Evolutionary conservation across 148 eudicot species (phyloP), one percentile per base, ranked within the genome.

Genomic region (Rheum nobile): DNA sequence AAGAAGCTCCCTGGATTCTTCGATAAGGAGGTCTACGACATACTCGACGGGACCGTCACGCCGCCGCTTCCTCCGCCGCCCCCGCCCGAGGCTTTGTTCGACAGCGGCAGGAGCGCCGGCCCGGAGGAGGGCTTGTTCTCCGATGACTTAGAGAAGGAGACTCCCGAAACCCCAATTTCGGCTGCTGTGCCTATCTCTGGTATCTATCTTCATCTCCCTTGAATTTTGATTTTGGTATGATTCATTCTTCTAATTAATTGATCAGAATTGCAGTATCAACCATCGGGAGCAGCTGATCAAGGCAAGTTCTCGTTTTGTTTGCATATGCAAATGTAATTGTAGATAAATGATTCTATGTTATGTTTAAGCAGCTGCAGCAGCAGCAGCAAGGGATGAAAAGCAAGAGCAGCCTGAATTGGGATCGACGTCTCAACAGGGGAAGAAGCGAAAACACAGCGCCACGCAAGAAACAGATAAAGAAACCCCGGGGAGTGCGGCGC

Each of bases 1-100:
- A 88, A 75, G 77, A 91, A 86, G 69, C 80, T 94, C 65, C 98
- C 98, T 1, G 98, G 98, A 0, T 94, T 94, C 75, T 94, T 94
- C 16, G 97, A 94, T 22, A 84, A 80, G 26, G 97, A 94, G 72
- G 95, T 94, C 24, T 91, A 80, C 50, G 97, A 88, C 76, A 91
- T 94, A 34, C 85, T 93, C 0, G 86, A 86, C 14, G 76, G 76
- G 39, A 35, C 67, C 1, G 21, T 42, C 59, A 19, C 68, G 32
- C 69, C 16, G 9, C 67, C 46, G 3, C 74, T 75, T 1, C 43
- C 43, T 41, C 37, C 37, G 2, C 37, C 37, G 28, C 67, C 1
- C 16, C 46, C 50, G 57, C 79, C 75, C 13, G 82, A 85, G 28
- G 76, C 83, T 0, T 79, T 88, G 41, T 93, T 93, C 37, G 95